Percentiles rank a stretch among this genome's conserved stretches.
phyloP scores from a whole-genome alignment of 768 basidiomycete species.

The Suillus subalutaceus region DNA sequence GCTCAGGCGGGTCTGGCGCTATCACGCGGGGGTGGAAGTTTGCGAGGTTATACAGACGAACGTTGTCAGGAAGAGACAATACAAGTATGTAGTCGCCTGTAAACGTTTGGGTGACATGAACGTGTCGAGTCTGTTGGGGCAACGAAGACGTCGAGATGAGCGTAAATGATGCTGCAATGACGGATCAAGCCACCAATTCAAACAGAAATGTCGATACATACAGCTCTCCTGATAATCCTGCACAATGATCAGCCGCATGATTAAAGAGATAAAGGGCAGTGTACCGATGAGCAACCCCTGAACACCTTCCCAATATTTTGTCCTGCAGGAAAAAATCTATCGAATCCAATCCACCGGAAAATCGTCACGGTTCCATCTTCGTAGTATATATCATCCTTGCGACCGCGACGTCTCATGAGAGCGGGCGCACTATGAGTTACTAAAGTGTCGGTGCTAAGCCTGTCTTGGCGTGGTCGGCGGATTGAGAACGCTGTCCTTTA shows the following conservation, averaged over 20 bases:
- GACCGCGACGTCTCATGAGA: slow-evolving; percentile 39
- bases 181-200: slow-evolving; percentile 10
- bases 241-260: slow-evolving; percentile 9
- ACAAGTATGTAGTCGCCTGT: slow-evolving; percentile 57
- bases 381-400: slow-evolving; percentile 28
- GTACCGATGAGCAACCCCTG: slow-evolving; percentile 64
- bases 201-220: slow-evolving; percentile 37
- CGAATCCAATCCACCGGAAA: slow-evolving; percentile 70
- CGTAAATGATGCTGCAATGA: slow-evolving; percentile 62
- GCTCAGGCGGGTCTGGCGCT: slow-evolving; percentile 32
- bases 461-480: slow-evolving; percentile 26
- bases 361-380: slow-evolving; percentile 57
- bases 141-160: slow-evolving; percentile 54
- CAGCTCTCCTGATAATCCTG: slow-evolving; percentile 82
- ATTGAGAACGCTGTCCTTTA: neutral
- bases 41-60: slow-evolving; percentile 50
- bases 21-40: slow-evolving; percentile 44
- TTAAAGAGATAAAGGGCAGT: slow-evolving; percentile 21
- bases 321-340: slow-evolving; percentile 64
- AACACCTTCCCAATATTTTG: slow-evolving; percentile 40
- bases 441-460: slow-evolving; percentile 61
- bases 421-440: slow-evolving; percentile 57
- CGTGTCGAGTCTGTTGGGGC: slow-evolving; percentile 35
- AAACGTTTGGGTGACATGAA: slow-evolving; percentile 47
- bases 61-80: slow-evolving; percentile 41